Base-by-base conservation (phyloP, 2,329 filamentous ascomycete species). In the Grosmannia penicillata region DNA sequence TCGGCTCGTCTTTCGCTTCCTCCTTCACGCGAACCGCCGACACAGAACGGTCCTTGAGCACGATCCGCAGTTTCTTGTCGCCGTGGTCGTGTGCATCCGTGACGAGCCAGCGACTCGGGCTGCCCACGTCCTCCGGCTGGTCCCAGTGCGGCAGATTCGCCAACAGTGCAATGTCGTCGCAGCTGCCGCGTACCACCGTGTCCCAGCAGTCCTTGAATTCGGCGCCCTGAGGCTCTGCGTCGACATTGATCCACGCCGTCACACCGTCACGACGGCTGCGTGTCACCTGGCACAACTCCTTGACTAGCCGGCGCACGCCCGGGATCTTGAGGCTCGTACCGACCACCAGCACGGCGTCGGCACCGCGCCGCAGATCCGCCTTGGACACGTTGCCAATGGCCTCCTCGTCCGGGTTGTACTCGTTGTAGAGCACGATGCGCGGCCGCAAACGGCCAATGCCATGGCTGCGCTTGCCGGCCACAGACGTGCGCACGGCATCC, bases 301-400 rank as follows among this genome's bases (percentile, higher is more conserved):
- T 82, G 42, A 89, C 86, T 41, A 98, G 80, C 38, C 87, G 74
- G 44, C 83, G 77, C 31, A 95, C 86, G 8, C 91, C 91, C 1
- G 89, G 89, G 36, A 98, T 87, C 55, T 96, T 96, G 49, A 98
- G 64, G 42, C 84, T 95, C 3, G 91, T 98, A 37, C 91, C 91
- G 8, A 94, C 91, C 22, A 98, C 91, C 48, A 98, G 77, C 21
- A 98, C 72, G 15, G 87, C 87, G 56, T 96, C 91, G 0, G 91
- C 89, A 27, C 86, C 72, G 30, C 79, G 73, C 43, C 85, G 81
- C 42, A 96, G 64, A 55, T 98, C 91, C 5, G 87, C 79, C 47
- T 76, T 77, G 37, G 87, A 85, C 29, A 94, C 87, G 18, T 83
- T 83, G 31, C 89, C 87, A 55, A 98, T 98, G 13, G 91, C 89